Percentiles rank a stretch among this genome's conserved stretches.
Conservation (phyloP, 345 rosid species). For the Syzygium jambos region DNA sequence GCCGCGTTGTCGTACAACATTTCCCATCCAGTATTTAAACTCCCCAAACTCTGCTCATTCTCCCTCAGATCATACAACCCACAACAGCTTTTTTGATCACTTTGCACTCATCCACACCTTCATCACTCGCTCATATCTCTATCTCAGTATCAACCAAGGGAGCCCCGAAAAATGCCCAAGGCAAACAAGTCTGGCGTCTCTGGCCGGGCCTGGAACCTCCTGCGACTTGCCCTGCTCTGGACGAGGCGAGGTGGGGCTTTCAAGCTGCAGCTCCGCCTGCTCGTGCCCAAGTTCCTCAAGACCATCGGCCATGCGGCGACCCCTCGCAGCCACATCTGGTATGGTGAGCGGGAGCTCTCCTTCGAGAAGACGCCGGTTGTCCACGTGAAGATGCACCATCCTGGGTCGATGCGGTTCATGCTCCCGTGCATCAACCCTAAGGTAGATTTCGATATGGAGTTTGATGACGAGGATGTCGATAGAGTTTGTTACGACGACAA, state of each 20-base stretch:
- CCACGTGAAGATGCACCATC: slow-evolving; percentile 55
- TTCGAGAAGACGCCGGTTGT: slow-evolving; percentile 78
- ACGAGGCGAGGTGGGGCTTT: slow-evolving; percentile 65
- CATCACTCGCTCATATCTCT: not conserved
- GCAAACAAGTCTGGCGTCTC: not conserved
- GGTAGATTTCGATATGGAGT: slow-evolving; percentile 48
- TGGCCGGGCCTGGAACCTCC: slow-evolving; percentile 43
- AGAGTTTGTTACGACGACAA: not conserved
- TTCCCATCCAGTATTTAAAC: not conserved
- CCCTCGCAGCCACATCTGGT: slow-evolving; percentile 14
- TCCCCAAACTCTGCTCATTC: not conserved
- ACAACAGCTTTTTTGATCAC: not conserved
- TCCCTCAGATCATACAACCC: not conserved
- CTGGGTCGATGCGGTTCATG: slow-evolving; percentile 34
- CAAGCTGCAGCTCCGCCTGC: slow-evolving; percentile 30
- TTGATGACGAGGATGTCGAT: slow-evolving; percentile 12
- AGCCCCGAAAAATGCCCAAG: not conserved
- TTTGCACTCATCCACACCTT: not conserved
- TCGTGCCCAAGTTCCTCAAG: slow-evolving; percentile 36
- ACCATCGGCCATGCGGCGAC: not conserved
- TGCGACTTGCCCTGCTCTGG: slow-evolving; percentile 59
- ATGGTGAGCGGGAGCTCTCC: slow-evolving; percentile 65
- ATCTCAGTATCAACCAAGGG: not conserved
- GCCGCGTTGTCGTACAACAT: not conserved
- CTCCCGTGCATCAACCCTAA: slow-evolving; percentile 67